Evolutionary conservation across 1,139 yeast genomes (phyloP), one percentile per base, ranked within the genome.

Genomic region (Diutina rugosa): DNA sequence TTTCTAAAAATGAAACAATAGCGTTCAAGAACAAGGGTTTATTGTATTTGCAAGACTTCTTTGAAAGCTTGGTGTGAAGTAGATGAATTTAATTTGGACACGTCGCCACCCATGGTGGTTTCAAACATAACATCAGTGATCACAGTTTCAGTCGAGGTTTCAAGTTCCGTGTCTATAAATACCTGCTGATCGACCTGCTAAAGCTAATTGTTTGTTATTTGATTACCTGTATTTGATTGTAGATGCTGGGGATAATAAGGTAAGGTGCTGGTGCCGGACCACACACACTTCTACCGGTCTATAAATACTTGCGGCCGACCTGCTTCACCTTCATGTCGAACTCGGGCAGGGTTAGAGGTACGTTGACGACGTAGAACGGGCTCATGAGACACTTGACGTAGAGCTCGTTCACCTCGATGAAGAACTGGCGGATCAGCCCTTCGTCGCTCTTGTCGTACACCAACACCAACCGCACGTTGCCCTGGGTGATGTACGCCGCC

Each of bases 401-500:
- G 56, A 91, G 72, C 63, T 93, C 99, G 68, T 91, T 88, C 16
- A 88, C 79, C 59, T 91, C 98, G 56, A 79, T 77, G 67, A 90
- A 90, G 67, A 93, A 91, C 65, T 87, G 95, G 61, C 85, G 82
- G 38, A 91, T 87, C 14, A 86, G 76, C 63, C 85, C 91, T 61
- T 90, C 97, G 63, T 85, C 86, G 56, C 69, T 64, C 58, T 72
- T 72, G 60, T 88, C 95, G 65, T 88, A 93, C 54, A 95, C 79
- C 61, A 95, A 76, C 51, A 95, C 72, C 60, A 93, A 81, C 66
- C 90, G 90, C 62, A 89, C 80, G 64, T 89, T 91, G 3, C 97
- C 95, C 58, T 91, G 93, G 0, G 97, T 90, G 44, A 91, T 77
- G 67, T 84, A 93, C 12, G 95, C 95, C 57, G 90, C 87, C 26